Percentiles rank a stretch among this genome's conserved stretches.
phyloP scores from a whole-genome alignment of 1,139 yeast genomes.

The Scheffersomyces stambukii region DNA sequence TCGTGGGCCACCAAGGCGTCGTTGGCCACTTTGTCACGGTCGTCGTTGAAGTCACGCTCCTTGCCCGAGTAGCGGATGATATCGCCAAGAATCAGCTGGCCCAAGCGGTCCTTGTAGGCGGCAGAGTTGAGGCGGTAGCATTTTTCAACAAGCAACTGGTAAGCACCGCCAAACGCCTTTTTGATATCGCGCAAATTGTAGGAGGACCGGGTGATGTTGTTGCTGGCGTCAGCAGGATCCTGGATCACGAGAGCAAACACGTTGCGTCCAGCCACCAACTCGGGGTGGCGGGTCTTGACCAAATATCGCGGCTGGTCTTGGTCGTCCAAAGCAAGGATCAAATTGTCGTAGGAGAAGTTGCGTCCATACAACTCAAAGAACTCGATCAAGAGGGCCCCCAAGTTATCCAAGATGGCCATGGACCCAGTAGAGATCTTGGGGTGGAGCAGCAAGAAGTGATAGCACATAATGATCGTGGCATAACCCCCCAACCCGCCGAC shows the following conservation, averaged over 20 bases:
- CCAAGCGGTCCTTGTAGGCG: slow-evolving; percentile 63
- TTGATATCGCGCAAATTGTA: slow-evolving; percentile 77
- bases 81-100: slow-evolving; percentile 75
- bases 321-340: slow-evolving; percentile 60
- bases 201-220: slow-evolving; percentile 84
- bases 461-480: slow-evolving; percentile 82
- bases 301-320: slow-evolving; percentile 50
- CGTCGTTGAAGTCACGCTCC: slow-evolving; percentile 77
- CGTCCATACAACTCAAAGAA: slow-evolving; percentile 95
- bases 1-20: slow-evolving; percentile 46
- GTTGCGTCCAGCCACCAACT: slow-evolving; percentile 49
- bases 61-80: slow-evolving; percentile 75
- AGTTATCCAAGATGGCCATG: slow-evolving; percentile 66
- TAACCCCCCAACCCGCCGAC: slow-evolving; percentile 97
- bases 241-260: slow-evolving; percentile 74
- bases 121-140: slow-evolving; percentile 60
- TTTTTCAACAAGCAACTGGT: slow-evolving; percentile 68
- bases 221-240: slow-evolving; percentile 81
- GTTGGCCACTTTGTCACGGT: slow-evolving; percentile 59
- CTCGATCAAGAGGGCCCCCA: slow-evolving; percentile 86
- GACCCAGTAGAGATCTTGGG: slow-evolving; percentile 70
- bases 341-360: slow-evolving; percentile 80
- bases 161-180: slow-evolving; percentile 90
- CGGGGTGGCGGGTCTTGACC: slow-evolving; percentile 51
- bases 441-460: slow-evolving; percentile 76